These are phyloP conservation scores for Malus hybrid DNA, from an alignment of 331 rosid genomes.

Conservation along the genomic window DNA sequence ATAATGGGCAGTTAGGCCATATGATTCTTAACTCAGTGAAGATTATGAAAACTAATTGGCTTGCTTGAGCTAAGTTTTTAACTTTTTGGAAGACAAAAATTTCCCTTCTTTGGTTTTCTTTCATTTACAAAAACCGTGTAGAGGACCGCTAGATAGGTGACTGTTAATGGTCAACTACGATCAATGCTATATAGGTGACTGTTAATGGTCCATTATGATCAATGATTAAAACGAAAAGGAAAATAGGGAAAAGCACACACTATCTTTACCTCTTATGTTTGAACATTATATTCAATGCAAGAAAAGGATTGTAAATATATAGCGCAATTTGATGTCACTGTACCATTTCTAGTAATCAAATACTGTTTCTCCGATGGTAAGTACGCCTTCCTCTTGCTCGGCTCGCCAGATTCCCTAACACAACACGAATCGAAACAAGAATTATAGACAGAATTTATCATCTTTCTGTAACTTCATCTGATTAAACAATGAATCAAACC, in stretches of 20 bases:
- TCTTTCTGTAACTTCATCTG: background rate
- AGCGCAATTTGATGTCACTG: background rate
- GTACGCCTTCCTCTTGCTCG: conserved; percentile 84
- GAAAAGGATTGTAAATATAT: background rate
- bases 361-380: conserved; percentile 81
- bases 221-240: background rate
- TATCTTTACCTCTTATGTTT: background rate
- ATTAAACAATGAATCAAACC: background rate
- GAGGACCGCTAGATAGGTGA: background rate
- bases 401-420: conserved; percentile 92
- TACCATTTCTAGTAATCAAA: conserved; percentile 89
- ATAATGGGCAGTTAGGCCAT: background rate
- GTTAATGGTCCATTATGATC: background rate
- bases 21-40: background rate
- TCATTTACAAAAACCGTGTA: background rate
- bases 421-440: background rate
- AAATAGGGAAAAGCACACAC: background rate
- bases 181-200: background rate
- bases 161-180: background rate
- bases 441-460: background rate
- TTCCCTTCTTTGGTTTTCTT: background rate
- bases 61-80: background rate
- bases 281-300: background rate
- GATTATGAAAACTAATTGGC: background rate
- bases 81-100: background rate